Evolutionary conservation across 768 basidiomycete species (phyloP).

Genomic region (Kwoniella newhampshirensis): DNA sequence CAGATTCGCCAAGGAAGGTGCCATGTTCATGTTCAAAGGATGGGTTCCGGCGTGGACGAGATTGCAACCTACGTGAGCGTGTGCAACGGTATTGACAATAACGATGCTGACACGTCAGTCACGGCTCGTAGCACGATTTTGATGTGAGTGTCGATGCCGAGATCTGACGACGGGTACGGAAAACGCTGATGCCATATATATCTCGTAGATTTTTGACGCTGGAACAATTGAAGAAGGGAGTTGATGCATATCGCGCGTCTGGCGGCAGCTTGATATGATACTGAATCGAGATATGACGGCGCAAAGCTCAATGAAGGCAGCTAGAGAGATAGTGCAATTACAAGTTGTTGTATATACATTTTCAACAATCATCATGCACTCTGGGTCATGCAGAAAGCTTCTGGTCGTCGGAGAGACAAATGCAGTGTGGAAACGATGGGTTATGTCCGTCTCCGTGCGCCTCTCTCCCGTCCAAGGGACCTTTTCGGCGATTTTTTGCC

Average conservation of each 20-base stretch:
- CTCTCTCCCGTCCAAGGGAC: too few relatives aligned
- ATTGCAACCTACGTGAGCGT: slow-evolving; percentile 42
- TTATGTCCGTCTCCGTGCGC: too few relatives aligned
- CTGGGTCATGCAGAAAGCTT: too few relatives aligned
- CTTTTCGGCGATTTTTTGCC: too few relatives aligned
- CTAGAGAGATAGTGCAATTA: too few relatives aligned
- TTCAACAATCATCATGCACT: too few relatives aligned
- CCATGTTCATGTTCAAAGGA: slow-evolving; percentile 49
- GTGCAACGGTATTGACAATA: background rate
- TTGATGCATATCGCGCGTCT: slow-evolving; percentile 35
- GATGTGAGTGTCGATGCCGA: slow-evolving; percentile 27
- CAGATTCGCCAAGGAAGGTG: slow-evolving; percentile 42
- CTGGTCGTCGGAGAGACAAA: too few relatives aligned
- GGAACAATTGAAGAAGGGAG: slow-evolving; percentile 46
- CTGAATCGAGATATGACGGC: background rate
- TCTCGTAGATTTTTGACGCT: slow-evolving; percentile 42
- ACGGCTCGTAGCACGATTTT: slow-evolving; percentile 25
- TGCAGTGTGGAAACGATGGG: too few relatives aligned
- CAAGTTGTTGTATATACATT: too few relatives aligned
- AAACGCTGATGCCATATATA: slow-evolving; percentile 1
- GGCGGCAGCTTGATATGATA: slow-evolving; percentile 36
- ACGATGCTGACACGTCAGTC: background rate
- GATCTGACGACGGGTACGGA: background rate
- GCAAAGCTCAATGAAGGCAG: too few relatives aligned
- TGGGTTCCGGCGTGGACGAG: slow-evolving; percentile 50